phyloP scores from a whole-genome alignment of 2,329 filamentous ascomycete genomes.

The Alternaria incomplexa region DNA sequence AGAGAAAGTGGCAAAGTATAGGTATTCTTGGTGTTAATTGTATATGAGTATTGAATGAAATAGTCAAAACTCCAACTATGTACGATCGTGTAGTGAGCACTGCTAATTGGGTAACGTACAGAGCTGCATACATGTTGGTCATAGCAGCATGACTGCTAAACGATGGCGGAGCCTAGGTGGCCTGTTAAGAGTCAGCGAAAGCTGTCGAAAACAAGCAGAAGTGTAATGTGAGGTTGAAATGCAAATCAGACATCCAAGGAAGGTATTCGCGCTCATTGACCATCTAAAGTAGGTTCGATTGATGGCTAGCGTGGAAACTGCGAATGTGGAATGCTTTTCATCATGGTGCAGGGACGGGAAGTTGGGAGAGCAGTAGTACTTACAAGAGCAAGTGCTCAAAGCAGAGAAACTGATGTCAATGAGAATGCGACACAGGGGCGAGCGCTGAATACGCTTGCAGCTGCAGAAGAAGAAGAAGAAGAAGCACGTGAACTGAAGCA shows the following conservation, averaged over 20 bases:
- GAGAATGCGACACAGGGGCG: background rate
- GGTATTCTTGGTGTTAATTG: constrained; percentile 8
- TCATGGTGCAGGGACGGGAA: constrained; percentile 55
- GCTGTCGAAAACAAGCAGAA: background rate
- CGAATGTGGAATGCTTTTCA: constrained; percentile 79
- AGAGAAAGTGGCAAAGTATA: background rate
- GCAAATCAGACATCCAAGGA: constrained; percentile 77
- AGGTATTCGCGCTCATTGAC: constrained; percentile 70
- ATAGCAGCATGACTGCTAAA: background rate
- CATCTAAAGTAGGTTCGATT: constrained; percentile 66
- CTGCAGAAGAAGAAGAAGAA: background rate
- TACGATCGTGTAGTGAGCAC: background rate
- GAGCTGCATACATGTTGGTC: background rate
- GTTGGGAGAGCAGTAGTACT: background rate
- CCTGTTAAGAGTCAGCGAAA: constrained; percentile 2
- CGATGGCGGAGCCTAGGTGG: constrained; percentile 7
- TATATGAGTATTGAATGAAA: constrained; percentile 12
- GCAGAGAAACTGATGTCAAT: background rate
- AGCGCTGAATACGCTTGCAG: background rate
- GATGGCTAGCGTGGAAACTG: constrained; percentile 85
- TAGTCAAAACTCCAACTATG: background rate
- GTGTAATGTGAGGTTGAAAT: background rate
- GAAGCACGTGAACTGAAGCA: background rate
- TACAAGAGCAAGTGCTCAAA: background rate
- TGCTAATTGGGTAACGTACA: background rate